Evolutionary conservation across 129 eudicot genomes (phyloP).

Genomic region (Helichrysum umbraculigerum): DNA sequence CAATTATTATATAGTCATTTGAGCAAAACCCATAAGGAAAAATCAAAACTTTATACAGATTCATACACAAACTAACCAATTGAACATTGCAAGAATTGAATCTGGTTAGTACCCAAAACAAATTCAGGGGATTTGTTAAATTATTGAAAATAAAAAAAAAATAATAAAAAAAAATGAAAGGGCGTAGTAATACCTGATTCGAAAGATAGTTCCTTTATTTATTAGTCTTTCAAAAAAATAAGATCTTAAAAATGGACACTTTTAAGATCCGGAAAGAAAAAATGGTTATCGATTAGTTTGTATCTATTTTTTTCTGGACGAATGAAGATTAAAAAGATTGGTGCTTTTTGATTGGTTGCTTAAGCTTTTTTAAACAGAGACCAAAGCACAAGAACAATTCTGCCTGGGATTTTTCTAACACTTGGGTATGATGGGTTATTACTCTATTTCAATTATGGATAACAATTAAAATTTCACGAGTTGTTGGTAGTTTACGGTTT

Average conservation of each 20-base stretch:
- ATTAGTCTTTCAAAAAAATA: background rate
- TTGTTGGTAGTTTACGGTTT: no score
- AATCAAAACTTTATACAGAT: constrained; percentile 22
- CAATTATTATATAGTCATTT: background rate
- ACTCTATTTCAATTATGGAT: no score
- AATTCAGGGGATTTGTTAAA: constrained; percentile 11
- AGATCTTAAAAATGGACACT: constrained; percentile 16
- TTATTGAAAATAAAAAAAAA: background rate
- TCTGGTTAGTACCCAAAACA: background rate
- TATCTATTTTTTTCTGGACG: background rate
- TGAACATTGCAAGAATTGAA: background rate
- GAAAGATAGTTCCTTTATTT: constrained; percentile 10
- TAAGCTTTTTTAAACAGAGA: constrained; percentile 29
- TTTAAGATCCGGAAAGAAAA: constrained; percentile 30
- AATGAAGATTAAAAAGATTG: constrained; percentile 23
- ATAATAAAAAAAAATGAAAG: no score
- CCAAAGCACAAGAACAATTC: constrained; percentile 40
- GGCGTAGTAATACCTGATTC: constrained; percentile 23
- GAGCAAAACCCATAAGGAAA: constrained; percentile 24
- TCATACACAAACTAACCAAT: background rate
- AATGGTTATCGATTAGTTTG: constrained; percentile 5
- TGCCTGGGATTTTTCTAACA: constrained; percentile 24
- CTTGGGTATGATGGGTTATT: background rate
- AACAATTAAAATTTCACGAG: no score
- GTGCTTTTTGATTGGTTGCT: constrained; percentile 29